Base-by-base conservation (phyloP, 768 basidiomycete species). In the Suillus variegatus region DNA sequence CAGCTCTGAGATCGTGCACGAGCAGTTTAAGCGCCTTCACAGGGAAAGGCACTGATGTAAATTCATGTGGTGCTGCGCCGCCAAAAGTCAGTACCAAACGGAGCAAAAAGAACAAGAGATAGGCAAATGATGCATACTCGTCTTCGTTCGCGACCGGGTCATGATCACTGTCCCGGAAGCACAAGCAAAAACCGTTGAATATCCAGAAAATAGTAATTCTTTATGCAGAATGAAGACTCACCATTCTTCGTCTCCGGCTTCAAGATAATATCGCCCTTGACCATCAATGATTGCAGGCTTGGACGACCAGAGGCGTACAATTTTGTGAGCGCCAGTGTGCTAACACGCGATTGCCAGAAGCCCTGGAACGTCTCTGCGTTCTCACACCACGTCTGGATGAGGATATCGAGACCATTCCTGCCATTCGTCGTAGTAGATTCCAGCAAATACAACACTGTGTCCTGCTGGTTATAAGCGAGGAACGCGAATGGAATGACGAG, bases 371-470 rank as follows among this genome's bases (percentile, higher is more conserved):
- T 94, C 76, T 94, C 92, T 14, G 91, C 90, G 71, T 95, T 96
- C 75, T 99, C 97, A 72, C 92, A 93, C 97, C 96, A 98, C 0
- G 92, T 89, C 63, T 90, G 86, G 35, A 99, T 84, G n/a, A 99
- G 82, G 56, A 98, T 85, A 66, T 95, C 89, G n/a, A 98, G 83
- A 0, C 86, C 93, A 0, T 84, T 83, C 36, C 87, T 84, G 25
- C 84, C 87, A 54, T 85, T 80, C 12, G 89, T 80, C 14, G 77
- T 80, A 67, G 86, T 88, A 13, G 85, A 79, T 70, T 96, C 93
- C 25, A 99, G 82, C 36, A 97, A 82, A 14, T 83, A 79, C 20
- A 99, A 80, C 2, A 95, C 90, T 0, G 88, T 87, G 67, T 94
- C 90, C 28, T 88, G 86, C 72, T 97, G 93, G 65, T 91, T 91